Base-by-base conservation (phyloP, 2,329 filamentous ascomycete species). In the Stagonosporopsis tanaceti region DNA sequence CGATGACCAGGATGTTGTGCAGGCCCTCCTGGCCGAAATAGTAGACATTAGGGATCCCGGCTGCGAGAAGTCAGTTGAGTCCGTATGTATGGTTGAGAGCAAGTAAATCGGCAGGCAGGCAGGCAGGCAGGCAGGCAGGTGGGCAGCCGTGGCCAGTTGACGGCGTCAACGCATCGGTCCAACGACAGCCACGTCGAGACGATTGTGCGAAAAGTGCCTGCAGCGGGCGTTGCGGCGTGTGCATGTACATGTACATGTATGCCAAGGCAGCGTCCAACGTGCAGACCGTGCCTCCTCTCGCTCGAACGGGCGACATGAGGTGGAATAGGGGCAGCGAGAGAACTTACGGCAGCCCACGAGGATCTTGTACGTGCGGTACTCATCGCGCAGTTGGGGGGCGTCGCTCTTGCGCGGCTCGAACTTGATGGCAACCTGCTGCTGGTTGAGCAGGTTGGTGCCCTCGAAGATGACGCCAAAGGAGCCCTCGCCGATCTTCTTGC, bases 401-500 rank as follows among this genome's bases (percentile, higher is more conserved):
- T 99, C 95, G 79, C 94, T 98, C 84, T 99, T 99, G 70, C 95
- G 87, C 59, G 95, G 95, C 89, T 99, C 95, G 81, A 99, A 99
- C 84, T 99, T 99, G 84, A 99, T 99, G 74, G 95, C 95, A 63
- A 99, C 94, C 81, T 97, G 93, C 79, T 98, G 95, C 80, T 96
- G 97, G 84, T 99, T 99, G 78, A 99, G 85, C 70, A 99, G 85
- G 78, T 99, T 99, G 74, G 93, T 98, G 69, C 95, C 95, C 80
- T 98, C 95, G 75, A 98, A 98, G 76, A 98, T 97, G 70, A 98
- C 95, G 83, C 94, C 94, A 75, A 98, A 98, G 37, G 93, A 97
- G 65, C 94, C 94, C 86, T 98, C 95, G 78, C 95, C 95, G 70
- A 99, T 98, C 84, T 99, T 99, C 87, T 98, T 98, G 72, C 95